phyloP scores from a whole-genome alignment of 2,329 filamentous ascomycete genomes.

The Scorias spongiosa region DNA sequence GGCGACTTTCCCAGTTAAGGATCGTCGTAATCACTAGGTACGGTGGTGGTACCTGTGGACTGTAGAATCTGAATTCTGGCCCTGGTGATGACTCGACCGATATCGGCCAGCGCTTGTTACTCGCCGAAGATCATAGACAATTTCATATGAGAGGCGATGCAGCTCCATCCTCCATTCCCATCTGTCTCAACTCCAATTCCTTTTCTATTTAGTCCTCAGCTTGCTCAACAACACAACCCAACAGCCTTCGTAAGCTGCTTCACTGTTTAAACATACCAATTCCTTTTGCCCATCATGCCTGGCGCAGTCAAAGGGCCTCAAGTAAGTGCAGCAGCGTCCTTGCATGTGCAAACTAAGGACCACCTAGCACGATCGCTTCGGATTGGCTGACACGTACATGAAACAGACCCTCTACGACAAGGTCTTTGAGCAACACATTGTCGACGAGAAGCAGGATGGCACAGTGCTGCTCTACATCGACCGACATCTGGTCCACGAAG shows the following conservation, averaged over 20 bases:
- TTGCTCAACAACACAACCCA: background rate
- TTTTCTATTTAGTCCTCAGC: background rate
- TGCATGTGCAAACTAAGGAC: too few species aligned
- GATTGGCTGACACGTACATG: too few species aligned
- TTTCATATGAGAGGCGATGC: background rate
- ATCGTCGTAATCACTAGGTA: too few species aligned
- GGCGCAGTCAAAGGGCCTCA: conserved; percentile 20
- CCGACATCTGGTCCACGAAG: conserved; percentile 93
- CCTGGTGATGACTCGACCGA: background rate
- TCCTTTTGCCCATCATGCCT: conserved; percentile 7
- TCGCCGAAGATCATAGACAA: background rate
- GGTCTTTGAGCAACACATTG: conserved; percentile 86
- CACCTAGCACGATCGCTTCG: too few species aligned
- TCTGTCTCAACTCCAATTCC: background rate
- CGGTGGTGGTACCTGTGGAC: too few species aligned
- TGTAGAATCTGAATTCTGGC: too few species aligned
- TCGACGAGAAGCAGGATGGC: conserved; percentile 89
- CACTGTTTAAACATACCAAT: background rate
- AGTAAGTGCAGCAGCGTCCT: background rate
- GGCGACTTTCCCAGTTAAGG: too few species aligned
- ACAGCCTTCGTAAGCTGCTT: conserved; percentile 1
- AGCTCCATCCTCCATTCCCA: background rate
- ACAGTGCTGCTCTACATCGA: conserved; percentile 89
- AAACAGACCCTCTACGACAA: conserved; percentile 78
- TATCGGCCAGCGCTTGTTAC: background rate